These are phyloP conservation scores for Calendula officinalis DNA, from an alignment of 129 eudicot genomes.

Conservation along the genomic window DNA sequence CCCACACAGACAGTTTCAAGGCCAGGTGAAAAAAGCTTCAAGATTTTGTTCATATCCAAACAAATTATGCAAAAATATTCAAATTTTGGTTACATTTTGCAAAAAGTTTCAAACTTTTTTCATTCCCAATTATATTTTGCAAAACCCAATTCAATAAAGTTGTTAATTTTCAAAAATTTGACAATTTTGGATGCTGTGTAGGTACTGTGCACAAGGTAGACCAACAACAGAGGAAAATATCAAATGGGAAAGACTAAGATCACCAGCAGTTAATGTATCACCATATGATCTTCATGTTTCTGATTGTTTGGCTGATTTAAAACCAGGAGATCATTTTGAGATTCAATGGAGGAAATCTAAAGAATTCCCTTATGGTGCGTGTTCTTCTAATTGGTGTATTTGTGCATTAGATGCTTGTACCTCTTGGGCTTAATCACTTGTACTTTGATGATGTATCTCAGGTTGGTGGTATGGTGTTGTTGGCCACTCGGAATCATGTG, in stretches of 20 bases:
- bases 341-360: constrained; percentile 85
- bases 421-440: constrained; percentile 7
- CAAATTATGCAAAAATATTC: background rate
- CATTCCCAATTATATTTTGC: background rate
- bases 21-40: constrained; percentile 59
- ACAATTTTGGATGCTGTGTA: constrained; percentile 15
- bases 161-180: background rate
- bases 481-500: constrained; percentile 84
- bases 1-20: constrained; percentile 61
- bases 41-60: constrained; percentile 7
- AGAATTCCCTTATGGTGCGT: constrained; percentile 70
- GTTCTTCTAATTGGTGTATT: background rate
- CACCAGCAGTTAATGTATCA: constrained; percentile 61
- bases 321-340: constrained; percentile 83
- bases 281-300: constrained; percentile 60
- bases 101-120: background rate
- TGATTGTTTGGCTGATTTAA: constrained; percentile 55
- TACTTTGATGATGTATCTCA: constrained; percentile 37
- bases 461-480: constrained; percentile 99
- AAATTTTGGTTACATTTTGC: too few relatives aligned
- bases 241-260: constrained; percentile 75
- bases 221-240: constrained; percentile 66
- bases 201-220: constrained; percentile 47
- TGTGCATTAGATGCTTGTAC: constrained; percentile 2
- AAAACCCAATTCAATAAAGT: background rate